Evolutionary conservation across 1,284 basidiomycete species (phyloP).

Genomic region (Coniferiporia sulphurascens): DNA sequence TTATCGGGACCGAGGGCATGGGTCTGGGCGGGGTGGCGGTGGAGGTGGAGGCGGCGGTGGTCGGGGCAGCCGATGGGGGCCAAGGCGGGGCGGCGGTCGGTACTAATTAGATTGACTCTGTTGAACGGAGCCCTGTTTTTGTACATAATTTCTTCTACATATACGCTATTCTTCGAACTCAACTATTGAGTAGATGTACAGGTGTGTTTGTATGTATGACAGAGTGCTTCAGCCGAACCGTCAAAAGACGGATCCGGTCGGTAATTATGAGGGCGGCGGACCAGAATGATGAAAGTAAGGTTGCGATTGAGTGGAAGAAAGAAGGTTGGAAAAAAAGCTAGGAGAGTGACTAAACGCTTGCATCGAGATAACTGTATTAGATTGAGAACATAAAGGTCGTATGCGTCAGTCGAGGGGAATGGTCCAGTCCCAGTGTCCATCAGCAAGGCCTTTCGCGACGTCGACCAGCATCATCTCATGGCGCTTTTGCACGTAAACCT

Average conservation of each 20-base stretch:
- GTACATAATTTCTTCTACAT: neutral
- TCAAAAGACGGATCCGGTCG: too few species aligned
- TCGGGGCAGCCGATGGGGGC: slow-evolving; percentile 20
- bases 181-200: too few species aligned
- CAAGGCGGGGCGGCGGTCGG: slow-evolving; percentile 6
- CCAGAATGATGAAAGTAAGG: too few species aligned
- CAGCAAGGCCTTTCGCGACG: slow-evolving; percentile 47
- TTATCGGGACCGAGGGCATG: slow-evolving; percentile 22
- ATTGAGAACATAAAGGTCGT: too few species aligned
- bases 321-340: neutral
- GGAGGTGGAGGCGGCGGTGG: slow-evolving; percentile 22
- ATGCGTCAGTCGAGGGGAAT: neutral
- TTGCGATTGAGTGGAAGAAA: neutral
- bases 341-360: neutral
- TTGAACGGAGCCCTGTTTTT: neutral
- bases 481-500: slow-evolving; percentile 36
- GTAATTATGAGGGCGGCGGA: too few species aligned
- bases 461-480: slow-evolving; percentile 51
- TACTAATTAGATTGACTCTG: neutral
- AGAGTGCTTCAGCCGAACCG: too few species aligned
- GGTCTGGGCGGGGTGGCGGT: slow-evolving; percentile 25
- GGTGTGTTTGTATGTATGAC: too few species aligned
- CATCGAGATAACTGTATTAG: neutral
- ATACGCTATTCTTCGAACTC: neutral
- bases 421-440: slow-evolving; percentile 33